Evolutionary conservation across 2,329 filamentous ascomycete genomes (phyloP), one percentile per base, ranked within the genome.

Genomic region (Emericellopsis cladophorae): DNA sequence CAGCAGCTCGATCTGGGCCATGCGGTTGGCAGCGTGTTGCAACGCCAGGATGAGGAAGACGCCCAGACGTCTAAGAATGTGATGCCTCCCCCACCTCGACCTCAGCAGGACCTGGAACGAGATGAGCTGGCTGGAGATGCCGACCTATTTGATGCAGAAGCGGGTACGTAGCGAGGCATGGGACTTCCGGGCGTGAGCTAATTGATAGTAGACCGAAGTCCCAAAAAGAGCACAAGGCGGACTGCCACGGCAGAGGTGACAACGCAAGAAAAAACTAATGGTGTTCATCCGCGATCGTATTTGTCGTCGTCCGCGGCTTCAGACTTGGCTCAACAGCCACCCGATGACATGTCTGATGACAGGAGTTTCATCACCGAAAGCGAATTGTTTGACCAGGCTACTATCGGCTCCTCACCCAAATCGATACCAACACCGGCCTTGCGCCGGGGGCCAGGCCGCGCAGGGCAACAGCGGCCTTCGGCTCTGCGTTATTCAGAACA

Each of bases 371-470:
- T 41, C 3, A 50, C 58, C 24, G 60, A 64, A 44, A 60, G 53
- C 39, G 57, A 60, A 38, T 55, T 50, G 36, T 64, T 54, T 42
- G 56, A 52, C 23, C 54, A 61, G 45, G 60, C 60, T n/a, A 57
- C 54, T 43, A 61, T 64, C 52, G 51, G 42, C 39, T 56, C 55
- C 35, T 51, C 55, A 10, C 37, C 40, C 24, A 12, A 21, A 11
- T 29, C 26, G 12, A 29, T 29, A 29, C 10, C 11, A 3, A 37
- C 40, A n/a, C 23, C 40, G 15, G 14, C 16, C 10, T 15, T 15
- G 4, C 12, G 15, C 10, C 18, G 9, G 9, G 3, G 33, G 14
- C 29, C 31, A 12, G 9, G 15, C 3, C 31, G 39, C 8, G 35
- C 24, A 14, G 16, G 32, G 10, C 18, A 21, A 4, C 31, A 36